Conservation (phyloP, 768 basidiomycete species). For the Russula griseocarnosa region DNA sequence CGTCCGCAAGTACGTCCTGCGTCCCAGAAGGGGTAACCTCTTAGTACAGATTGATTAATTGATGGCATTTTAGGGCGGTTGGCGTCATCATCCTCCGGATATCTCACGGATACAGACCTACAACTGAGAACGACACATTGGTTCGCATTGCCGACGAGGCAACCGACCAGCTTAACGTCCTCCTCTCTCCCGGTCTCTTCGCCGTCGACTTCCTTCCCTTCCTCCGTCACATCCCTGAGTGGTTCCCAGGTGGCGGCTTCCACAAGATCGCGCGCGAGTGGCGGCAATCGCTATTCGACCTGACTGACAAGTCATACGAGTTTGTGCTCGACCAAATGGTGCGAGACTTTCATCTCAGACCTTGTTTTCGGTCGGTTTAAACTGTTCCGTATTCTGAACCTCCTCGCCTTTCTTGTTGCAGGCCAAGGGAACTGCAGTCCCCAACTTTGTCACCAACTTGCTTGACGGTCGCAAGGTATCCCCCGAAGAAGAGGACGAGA, state of each 20-base stretch:
- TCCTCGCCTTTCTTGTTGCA: background rate
- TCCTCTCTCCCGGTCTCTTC: slow-evolving; percentile 24
- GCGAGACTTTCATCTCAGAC: background rate
- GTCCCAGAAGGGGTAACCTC: background rate
- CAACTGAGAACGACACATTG: slow-evolving; percentile 24
- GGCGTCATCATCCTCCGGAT: slow-evolving; percentile 29
- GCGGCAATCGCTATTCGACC: slow-evolving; percentile 24
- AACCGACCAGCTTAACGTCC: slow-evolving; percentile 25
- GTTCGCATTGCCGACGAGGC: slow-evolving; percentile 31
- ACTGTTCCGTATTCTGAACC: background rate
- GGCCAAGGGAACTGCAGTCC: slow-evolving; percentile 26
- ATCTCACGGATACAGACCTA: slow-evolving; percentile 28
- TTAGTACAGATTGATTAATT: background rate
- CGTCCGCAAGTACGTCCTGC: slow-evolving; percentile 26
- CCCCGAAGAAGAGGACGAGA: slow-evolving; percentile 25
- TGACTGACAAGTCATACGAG: slow-evolving; percentile 25
- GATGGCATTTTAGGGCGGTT: slow-evolving; percentile 18
- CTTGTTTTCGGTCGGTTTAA: background rate
- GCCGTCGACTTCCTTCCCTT: slow-evolving; percentile 30
- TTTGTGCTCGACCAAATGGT: slow-evolving; percentile 27
- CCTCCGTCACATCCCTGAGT: slow-evolving; percentile 30
- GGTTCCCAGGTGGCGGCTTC: slow-evolving; percentile 31
- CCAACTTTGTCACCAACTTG: slow-evolving; percentile 25
- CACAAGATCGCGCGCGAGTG: slow-evolving; percentile 28
- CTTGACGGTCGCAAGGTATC: slow-evolving; percentile 23